Base-by-base conservation (phyloP, 306 rosid species). In the Rosa rugosa region DNA sequence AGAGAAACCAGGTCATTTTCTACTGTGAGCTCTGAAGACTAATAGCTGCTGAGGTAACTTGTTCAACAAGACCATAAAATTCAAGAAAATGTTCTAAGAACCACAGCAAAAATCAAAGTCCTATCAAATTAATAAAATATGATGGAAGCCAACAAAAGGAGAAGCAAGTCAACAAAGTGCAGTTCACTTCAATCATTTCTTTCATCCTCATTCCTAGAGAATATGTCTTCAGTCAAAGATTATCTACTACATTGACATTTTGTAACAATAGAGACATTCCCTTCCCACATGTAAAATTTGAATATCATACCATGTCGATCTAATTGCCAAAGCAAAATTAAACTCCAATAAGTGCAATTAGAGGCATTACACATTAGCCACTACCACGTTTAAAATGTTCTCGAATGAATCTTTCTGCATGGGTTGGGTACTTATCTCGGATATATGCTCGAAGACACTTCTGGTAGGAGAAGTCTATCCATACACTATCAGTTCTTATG, bases 391-490 rank as follows among this genome's bases (percentile, higher is more conserved):
- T 95, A 83, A 91, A 85, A 86, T 91, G 96, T 81, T 87, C 87
- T 42, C 87, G 84, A 79, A 95, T 90, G 85, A 93, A 91, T 81
- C 89, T 86, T 81, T 91, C 97, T 4, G 96, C 96, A 42, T 87
- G 80, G 51, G 84, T 80, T 71, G 99, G 96, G 79, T 90, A 94
- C 84, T 94, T 94, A 84, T 80, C 74, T 85, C 87, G 91, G 73
- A 94, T 71, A 78, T 91, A 94, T 75, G 85, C 90, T 59, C 91
- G 90, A 50, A 93, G 89, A 84, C 98, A 91, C 87, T 90, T 94
- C 81, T 86, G 96, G 80, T 94, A 94, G 10, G 97, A 94, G 90
- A 94, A 94, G 83, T 91, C 98, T 11, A 89, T 91, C 97, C 98
- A 93, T 69, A 85, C 86, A 49, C 96, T 97, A 77, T 95, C 96